phyloP scores from a whole-genome alignment of 257 asterid genomes.

The Apocynum venetum region DNA sequence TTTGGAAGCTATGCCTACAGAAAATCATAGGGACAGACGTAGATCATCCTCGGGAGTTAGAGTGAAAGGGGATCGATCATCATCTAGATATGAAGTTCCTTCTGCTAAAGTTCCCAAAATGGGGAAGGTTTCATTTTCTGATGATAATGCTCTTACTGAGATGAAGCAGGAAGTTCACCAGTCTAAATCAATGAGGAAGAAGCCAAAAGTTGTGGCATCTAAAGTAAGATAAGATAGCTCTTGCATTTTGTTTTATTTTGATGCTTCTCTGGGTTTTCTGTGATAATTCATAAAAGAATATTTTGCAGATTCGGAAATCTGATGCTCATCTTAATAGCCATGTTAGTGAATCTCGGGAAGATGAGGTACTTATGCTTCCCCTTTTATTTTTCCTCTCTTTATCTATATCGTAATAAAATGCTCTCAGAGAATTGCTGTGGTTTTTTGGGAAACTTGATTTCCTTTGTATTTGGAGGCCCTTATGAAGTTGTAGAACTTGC shows the following conservation, averaged over 20 bases:
- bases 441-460: background rate
- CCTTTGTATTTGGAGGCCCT: background rate
- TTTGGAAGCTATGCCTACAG: slow-evolving; percentile 36
- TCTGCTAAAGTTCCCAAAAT: slow-evolving; percentile 45
- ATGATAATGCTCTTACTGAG: slow-evolving; percentile 45
- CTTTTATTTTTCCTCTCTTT: background rate
- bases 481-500: background rate
- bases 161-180: slow-evolving; percentile 38
- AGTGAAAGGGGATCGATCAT: slow-evolving; percentile 42
- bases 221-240: slow-evolving; percentile 39
- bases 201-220: slow-evolving; percentile 39
- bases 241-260: slow-evolving; percentile 8
- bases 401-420: background rate
- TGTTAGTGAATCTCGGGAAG: slow-evolving; percentile 46
- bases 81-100: slow-evolving; percentile 47
- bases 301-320: slow-evolving; percentile 47
- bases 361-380: slow-evolving; percentile 41
- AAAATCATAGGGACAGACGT: slow-evolving; percentile 44
- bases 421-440: background rate
- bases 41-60: slow-evolving; percentile 43
- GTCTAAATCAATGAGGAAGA: slow-evolving; percentile 43
- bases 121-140: slow-evolving; percentile 40
- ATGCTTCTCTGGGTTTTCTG: slow-evolving; percentile 18
- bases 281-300: slow-evolving; percentile 22
- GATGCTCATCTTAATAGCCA: slow-evolving; percentile 44